Percentiles rank a stretch among this genome's conserved stretches.
phyloP scores from a whole-genome alignment of 2,329 filamentous ascomycete species.

The Botrytis aclada region DNA sequence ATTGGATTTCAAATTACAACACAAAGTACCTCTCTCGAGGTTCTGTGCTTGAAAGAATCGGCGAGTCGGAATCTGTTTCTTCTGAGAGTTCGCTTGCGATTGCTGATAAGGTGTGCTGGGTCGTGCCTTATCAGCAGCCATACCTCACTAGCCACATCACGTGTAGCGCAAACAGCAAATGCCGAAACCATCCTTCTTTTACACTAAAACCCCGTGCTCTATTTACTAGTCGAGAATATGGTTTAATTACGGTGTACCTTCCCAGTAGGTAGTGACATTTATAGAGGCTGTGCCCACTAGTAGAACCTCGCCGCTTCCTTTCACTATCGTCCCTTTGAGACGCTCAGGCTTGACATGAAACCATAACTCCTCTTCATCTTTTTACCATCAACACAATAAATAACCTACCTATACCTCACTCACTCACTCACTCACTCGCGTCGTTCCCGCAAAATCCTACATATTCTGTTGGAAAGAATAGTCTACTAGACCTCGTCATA shows the following conservation, averaged over 20 bases:
- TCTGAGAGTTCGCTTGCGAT: background rate
- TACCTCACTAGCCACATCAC: background rate
- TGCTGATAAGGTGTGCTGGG: too few species aligned
- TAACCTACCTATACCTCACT: background rate
- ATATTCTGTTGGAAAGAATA: background rate
- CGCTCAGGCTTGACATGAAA: constrained; percentile 5
- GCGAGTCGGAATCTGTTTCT: background rate
- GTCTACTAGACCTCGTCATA: background rate
- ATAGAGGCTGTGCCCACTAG: constrained; percentile 5
- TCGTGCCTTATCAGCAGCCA: background rate
- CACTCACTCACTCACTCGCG: background rate
- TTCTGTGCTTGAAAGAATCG: background rate
- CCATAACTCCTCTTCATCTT: background rate
- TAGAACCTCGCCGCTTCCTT: background rate
- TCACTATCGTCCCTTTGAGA: constrained; percentile 2
- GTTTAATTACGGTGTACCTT: background rate
- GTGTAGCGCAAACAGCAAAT: background rate
- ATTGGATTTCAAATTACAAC: background rate
- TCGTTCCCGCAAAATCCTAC: background rate
- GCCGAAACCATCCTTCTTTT: background rate
- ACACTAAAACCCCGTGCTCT: background rate
- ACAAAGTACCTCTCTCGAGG: background rate
- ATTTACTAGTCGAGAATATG: background rate
- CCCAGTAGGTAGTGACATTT: background rate
- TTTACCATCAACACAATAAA: constrained; percentile 7